Evolutionary conservation across 164 flowering plant species (phyloP), one percentile per base, ranked within the genome.

Genomic region (Aristolochia fimbriata): DNA sequence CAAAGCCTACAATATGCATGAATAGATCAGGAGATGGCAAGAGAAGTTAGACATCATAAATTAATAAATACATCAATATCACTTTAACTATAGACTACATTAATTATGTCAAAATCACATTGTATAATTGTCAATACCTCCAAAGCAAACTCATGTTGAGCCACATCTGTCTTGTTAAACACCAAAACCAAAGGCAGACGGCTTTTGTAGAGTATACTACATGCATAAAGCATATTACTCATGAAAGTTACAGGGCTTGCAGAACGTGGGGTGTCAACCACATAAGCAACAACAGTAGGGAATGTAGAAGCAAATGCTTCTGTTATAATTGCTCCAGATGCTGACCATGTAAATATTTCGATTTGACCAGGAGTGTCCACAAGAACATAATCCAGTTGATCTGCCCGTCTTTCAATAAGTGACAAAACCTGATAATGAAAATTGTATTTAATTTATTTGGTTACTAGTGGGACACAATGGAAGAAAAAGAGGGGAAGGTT

Each of bases 141-240:
- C 68, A 92, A 63, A 65, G 98, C 98, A 75, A 92, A 92, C 69
- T 87, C 72, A 72, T 92, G 98, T 54, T 86, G 81, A 30, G 88
- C 87, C 65, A 92, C 90, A 76, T 92, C 98, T 41, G 73, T 82
- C 77, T 92, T 92, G 81, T 92, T 92, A 66, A 92, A 92, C 15
- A 81, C 91, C 69, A 92, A 70, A 46, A 92, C 80, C 58, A 92
- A 62, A 57, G 98, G 98, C 68, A 92, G 65, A 25, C 96, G 73
- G 16, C 96, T 83, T 79, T 85, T 92, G 77, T 92, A 87, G 48
- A 92, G 91, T 60, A 92, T 92, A 73, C 96, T 87, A 72, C 98
- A 89, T 43, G 98, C 98, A 74, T 89, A 92, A 13, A 92, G 88
- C 98, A 92, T 92, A 63, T 87, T 92, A 79, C 96, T 92, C 96